Conservation (phyloP, 768 basidiomycete species). For the Phlebiopsis flavidoalba region DNA sequence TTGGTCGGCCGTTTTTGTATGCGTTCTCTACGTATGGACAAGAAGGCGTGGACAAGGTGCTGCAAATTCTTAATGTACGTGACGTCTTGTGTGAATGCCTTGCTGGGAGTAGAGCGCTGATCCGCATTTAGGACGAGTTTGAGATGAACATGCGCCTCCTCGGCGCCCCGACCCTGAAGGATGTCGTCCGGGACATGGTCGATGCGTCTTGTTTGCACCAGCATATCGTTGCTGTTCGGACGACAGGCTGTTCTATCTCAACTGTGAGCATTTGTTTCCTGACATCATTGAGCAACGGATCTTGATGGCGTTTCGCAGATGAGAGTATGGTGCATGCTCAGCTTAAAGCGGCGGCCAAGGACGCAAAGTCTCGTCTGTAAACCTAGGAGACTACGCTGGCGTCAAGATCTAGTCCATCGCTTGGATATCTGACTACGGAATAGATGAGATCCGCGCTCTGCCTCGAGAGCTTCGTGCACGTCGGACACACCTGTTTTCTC, state of each 20-base stretch:
- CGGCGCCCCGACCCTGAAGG: constrained; percentile 73
- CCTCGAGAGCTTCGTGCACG: background rate
- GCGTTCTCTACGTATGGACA: constrained; percentile 82
- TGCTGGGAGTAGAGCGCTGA: background rate
- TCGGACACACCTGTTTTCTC: background rate
- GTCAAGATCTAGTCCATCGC: background rate
- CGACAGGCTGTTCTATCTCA: constrained; percentile 67
- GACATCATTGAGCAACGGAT: background rate
- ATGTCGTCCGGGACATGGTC: constrained; percentile 84
- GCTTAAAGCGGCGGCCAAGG: constrained; percentile 11
- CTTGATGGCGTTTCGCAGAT: constrained; percentile 1
- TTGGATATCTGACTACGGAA: background rate
- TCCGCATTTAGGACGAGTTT: constrained; percentile 71
- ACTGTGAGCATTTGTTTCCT: constrained; percentile 51
- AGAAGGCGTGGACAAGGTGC: constrained; percentile 76
- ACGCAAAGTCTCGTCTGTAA: constrained; percentile 5
- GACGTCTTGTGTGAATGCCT: background rate
- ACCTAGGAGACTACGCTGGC: background rate
- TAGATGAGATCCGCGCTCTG: background rate
- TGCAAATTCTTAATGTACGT: constrained; percentile 68
- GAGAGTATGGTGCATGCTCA: constrained; percentile 13
- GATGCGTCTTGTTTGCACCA: constrained; percentile 64
- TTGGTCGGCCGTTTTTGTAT: constrained; percentile 83
- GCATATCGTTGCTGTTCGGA: constrained; percentile 58
- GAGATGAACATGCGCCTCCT: constrained; percentile 94